Percentiles rank a stretch among this genome's conserved stretches.
Evolutionary conservation across 2,329 filamentous ascomycete species (phyloP).

Genomic region (Ophiostoma piceae): DNA sequence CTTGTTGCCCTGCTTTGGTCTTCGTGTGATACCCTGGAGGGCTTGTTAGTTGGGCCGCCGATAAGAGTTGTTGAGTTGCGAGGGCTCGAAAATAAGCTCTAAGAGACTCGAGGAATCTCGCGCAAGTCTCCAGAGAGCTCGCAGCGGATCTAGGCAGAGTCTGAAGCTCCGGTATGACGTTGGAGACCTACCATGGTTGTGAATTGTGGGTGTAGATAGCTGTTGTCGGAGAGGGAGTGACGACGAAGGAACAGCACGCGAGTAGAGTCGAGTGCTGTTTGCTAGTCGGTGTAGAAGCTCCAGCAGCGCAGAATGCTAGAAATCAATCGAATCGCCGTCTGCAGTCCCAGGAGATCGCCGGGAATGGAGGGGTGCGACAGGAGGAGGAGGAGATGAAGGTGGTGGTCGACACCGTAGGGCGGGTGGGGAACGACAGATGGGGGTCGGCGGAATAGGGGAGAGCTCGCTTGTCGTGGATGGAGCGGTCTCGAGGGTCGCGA

Average conservation of each 20-base stretch:
- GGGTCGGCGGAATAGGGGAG: slow-evolving; percentile 11
- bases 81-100: not conserved
- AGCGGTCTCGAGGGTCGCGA: not conserved
- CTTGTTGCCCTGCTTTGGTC: slow-evolving; percentile 44
- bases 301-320: not conserved
- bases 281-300: not conserved
- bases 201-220: slow-evolving; percentile 8
- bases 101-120: no score
- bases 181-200: slow-evolving; percentile 20
- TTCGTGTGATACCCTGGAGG: slow-evolving; percentile 45
- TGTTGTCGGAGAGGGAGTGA: not conserved
- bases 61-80: not conserved
- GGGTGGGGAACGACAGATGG: slow-evolving; percentile 10
- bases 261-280: not conserved
- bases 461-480: not conserved
- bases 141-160: not conserved
- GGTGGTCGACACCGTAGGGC: not conserved
- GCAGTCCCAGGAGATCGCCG: not conserved
- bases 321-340: not conserved
- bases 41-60: slow-evolving; percentile 1
- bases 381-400: slow-evolving; percentile 1
- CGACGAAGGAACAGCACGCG: not conserved
- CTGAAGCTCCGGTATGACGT: not conserved
- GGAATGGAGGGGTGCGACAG: not conserved
- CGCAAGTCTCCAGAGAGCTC: not conserved